phyloP scores from a whole-genome alignment of 495 filamentous ascomycete genomes.

The Sporormia fimetaria region DNA sequence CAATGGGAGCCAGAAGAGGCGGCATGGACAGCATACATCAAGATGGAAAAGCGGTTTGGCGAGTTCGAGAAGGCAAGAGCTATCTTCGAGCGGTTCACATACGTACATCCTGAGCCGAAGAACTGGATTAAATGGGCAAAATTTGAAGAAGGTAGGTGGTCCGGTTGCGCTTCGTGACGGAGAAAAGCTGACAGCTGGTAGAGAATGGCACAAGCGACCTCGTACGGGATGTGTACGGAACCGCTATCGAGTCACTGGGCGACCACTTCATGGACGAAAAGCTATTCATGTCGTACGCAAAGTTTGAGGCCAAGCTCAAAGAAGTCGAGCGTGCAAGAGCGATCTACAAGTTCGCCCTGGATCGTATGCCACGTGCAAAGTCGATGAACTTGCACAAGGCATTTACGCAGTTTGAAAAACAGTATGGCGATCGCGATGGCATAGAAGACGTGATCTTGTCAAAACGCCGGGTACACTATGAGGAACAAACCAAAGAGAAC shows the following conservation, averaged over 20 bases:
- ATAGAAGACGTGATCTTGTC: constrained; percentile 90
- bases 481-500: constrained; percentile 86
- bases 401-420: constrained; percentile 96
- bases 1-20: constrained; percentile 94
- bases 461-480: constrained; percentile 89
- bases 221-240: constrained; percentile 85
- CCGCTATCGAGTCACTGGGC: constrained; percentile 78
- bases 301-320: constrained; percentile 85
- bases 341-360: constrained; percentile 93
- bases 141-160: constrained; percentile 95
- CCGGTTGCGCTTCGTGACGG: no score
- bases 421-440: constrained; percentile 86
- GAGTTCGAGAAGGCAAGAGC: constrained; percentile 75
- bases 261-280: constrained; percentile 96
- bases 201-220: constrained; percentile 83
- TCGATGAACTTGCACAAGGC: constrained; percentile 76
- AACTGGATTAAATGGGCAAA: constrained; percentile 99
- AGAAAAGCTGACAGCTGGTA: no score
- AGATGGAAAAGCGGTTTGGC: constrained; percentile 86
- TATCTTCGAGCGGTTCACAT: constrained; percentile 82
- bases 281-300: constrained; percentile 83
- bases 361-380: constrained; percentile 79
- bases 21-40: constrained; percentile 93
- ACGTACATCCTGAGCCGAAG: constrained; percentile 86
- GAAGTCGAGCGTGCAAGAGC: constrained; percentile 91